These are phyloP conservation scores for Trichoderma cornu-damae DNA, from an alignment of 2,329 filamentous ascomycete genomes.

Conservation along the genomic window DNA sequence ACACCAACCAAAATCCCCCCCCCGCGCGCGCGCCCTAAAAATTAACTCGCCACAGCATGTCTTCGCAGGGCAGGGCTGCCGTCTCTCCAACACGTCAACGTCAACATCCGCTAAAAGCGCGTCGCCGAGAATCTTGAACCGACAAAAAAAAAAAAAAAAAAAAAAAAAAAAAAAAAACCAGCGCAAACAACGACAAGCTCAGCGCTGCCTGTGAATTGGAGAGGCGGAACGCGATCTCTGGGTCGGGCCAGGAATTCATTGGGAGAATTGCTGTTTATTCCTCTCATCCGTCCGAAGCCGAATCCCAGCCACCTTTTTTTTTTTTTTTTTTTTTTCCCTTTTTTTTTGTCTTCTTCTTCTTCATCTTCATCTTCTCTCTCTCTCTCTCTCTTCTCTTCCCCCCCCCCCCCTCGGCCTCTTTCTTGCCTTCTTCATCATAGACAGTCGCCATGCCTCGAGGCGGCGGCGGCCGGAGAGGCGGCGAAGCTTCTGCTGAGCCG, in stretches of 20 bases:
- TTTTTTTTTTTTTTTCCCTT: neutral
- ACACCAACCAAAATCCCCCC: neutral
- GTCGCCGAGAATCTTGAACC: slow-evolving; percentile 15
- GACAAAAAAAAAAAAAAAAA: no score
- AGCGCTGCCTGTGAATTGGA: slow-evolving; percentile 2
- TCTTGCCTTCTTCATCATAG: neutral
- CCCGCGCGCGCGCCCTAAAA: neutral
- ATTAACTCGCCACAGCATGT: neutral
- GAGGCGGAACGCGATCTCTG: neutral
- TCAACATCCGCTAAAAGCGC: slow-evolving; percentile 20
- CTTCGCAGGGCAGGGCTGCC: no score
- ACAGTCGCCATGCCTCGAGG: slow-evolving; percentile 31
- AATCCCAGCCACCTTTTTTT: no score
- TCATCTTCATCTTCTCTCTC: no score
- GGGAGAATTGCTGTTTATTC: no score
- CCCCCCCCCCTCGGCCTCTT: no score
- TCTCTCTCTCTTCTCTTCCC: no score
- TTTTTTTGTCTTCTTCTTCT: no score
- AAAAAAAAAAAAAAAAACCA: no score
- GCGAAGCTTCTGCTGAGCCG: slow-evolving; percentile 27
- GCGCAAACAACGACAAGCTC: slow-evolving; percentile 14
- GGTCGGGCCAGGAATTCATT: neutral
- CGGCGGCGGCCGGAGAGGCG: slow-evolving; percentile 21
- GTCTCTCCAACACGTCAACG: slow-evolving; percentile 21
- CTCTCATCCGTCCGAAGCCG: no score